Percentiles rank a stretch among this genome's conserved stretches.
Conservation (phyloP, 148 eudicot species). For the Rhododendron vialii region DNA sequence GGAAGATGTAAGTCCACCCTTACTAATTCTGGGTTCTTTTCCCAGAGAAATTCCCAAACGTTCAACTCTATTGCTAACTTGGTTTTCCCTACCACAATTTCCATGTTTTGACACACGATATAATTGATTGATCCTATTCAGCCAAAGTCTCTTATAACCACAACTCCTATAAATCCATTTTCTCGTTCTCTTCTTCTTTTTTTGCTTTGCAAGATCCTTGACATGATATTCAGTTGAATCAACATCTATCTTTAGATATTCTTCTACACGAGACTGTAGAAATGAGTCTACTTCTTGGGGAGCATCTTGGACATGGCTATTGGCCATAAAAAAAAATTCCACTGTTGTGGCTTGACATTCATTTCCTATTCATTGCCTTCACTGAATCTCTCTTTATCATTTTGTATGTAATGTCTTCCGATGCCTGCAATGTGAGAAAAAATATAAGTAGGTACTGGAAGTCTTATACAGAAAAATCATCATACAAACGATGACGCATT, state of each 20-base stretch:
- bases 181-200: conserved; percentile 6
- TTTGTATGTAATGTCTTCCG: neutral
- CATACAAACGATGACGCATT: neutral
- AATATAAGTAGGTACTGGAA: neutral
- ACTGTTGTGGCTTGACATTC: neutral
- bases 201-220: neutral
- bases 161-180: neutral
- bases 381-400: neutral
- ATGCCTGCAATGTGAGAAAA: neutral
- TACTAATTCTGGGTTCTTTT: neutral
- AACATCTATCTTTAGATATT: conserved; percentile 5
- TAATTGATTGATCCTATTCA: neutral
- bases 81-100: neutral
- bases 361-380: neutral
- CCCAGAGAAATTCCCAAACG: neutral
- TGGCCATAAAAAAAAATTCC: neutral
- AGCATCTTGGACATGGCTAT: conserved; percentile 2
- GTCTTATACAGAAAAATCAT: neutral
- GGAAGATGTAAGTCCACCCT: neutral
- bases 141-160: neutral
- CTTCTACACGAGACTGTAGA: neutral
- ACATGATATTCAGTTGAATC: conserved; percentile 1
- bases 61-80: neutral
- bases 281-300: neutral
- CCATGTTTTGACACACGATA: neutral